These are phyloP conservation scores for Handroanthus guayacan DNA, from an alignment of 257 asterid species.

Conservation along the genomic window DNA sequence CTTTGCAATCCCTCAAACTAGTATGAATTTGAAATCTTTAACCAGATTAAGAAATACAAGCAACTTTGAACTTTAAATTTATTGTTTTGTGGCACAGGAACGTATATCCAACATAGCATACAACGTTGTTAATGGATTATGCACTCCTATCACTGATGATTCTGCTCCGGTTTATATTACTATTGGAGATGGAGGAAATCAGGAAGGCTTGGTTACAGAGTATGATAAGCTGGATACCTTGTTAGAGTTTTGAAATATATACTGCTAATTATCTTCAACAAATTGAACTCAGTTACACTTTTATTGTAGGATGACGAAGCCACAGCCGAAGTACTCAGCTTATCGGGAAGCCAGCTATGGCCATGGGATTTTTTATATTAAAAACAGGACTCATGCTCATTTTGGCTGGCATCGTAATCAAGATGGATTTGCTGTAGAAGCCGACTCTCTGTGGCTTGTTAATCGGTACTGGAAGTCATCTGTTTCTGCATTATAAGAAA, in stretches of 20 bases:
- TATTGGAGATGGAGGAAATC: constrained; percentile 82
- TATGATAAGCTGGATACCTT: constrained; percentile 32
- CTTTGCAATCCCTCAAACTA: no score
- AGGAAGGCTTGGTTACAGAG: constrained; percentile 68
- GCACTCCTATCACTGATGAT: constrained; percentile 53
- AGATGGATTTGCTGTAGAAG: constrained; percentile 53
- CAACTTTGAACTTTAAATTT: neutral
- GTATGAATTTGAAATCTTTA: neutral
- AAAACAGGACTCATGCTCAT: constrained; percentile 62
- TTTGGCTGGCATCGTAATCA: constrained; percentile 68
- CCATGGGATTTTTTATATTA: constrained; percentile 61
- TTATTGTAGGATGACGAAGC: constrained; percentile 63
- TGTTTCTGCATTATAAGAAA: constrained; percentile 22
- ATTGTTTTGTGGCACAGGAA: constrained; percentile 44
- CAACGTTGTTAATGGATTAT: constrained; percentile 55
- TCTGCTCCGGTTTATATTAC: constrained; percentile 78
- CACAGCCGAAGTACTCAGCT: constrained; percentile 68
- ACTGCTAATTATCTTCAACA: neutral
- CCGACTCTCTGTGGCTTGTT: constrained; percentile 57
- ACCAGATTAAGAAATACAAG: neutral
- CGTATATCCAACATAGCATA: constrained; percentile 68
- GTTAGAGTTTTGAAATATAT: neutral
- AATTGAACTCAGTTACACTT: neutral
- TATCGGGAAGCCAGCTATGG: constrained; percentile 71
- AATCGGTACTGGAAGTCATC: constrained; percentile 53